These are phyloP conservation scores for Deinandra increscens DNA, from an alignment of 129 eudicot genomes.

Conservation along the genomic window DNA sequence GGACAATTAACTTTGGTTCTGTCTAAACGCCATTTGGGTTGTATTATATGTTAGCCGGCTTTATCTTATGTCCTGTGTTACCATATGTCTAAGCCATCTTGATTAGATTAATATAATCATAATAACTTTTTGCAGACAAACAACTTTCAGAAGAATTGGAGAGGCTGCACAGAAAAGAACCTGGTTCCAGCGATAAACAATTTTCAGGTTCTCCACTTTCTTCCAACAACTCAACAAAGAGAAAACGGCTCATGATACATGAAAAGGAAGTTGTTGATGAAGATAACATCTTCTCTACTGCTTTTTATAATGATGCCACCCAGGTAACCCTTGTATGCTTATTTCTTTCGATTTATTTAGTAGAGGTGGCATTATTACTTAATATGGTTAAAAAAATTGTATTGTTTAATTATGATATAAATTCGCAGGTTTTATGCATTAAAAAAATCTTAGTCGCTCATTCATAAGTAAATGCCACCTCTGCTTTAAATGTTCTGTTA, in stretches of 20 bases:
- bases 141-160: conserved; percentile 65
- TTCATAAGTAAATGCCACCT: neutral
- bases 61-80: neutral
- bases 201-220: conserved; percentile 37
- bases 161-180: conserved; percentile 44
- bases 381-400: neutral
- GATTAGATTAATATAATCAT: neutral
- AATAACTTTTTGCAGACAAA: conserved; percentile 43
- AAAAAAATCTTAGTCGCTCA: neutral
- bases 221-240: conserved; percentile 26
- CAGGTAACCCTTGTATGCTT: conserved; percentile 38
- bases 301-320: conserved; percentile 13
- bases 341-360: neutral
- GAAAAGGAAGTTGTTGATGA: conserved; percentile 31
- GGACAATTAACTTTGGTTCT: neutral
- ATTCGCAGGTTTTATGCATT: neutral
- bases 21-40: neutral
- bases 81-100: neutral
- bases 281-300: conserved; percentile 22
- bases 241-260: conserved; percentile 40
- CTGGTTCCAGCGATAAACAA: conserved; percentile 27
- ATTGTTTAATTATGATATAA: neutral
- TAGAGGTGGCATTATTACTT: neutral
- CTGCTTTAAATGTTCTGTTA: neutral
- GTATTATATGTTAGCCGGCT: neutral